Percentiles rank a stretch among this genome's conserved stretches.
phyloP scores from a whole-genome alignment of 129 eudicot genomes.

The sunflower (Helianthus annuus) region DNA sequence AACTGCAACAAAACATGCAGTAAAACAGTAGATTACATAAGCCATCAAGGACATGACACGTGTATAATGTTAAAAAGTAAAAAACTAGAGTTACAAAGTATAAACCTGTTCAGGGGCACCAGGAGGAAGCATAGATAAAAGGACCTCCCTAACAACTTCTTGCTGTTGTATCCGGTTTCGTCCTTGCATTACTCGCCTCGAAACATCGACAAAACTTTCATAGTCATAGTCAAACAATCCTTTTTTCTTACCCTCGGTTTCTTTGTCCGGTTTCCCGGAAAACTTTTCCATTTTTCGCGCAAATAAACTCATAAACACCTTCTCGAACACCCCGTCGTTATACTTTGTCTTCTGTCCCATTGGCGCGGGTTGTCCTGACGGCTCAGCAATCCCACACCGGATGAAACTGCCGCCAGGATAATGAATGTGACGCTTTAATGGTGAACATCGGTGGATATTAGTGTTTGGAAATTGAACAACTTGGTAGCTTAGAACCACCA shows the following conservation, averaged over 20 bases:
- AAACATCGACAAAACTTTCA: conserved; percentile 87
- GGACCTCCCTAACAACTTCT: conserved; percentile 87
- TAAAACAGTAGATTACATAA: neutral
- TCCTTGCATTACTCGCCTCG: conserved; percentile 85
- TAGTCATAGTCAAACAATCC: conserved; percentile 76
- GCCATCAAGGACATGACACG: neutral
- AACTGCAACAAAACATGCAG: conserved; percentile 49
- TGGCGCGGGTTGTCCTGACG: conserved; percentile 87
- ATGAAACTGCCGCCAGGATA: conserved; percentile 21
- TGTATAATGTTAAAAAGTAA: neutral
- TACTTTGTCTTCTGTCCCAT: conserved; percentile 90
- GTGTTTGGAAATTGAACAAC: conserved; percentile 41
- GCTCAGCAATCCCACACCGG: conserved; percentile 85
- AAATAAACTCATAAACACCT: conserved; percentile 81
- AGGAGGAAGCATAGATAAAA: conserved; percentile 96
- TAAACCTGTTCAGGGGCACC: conserved; percentile 95
- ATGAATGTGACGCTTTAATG: conserved; percentile 7
- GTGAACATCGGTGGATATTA: conserved; percentile 12
- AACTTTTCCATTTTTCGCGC: conserved; percentile 90
- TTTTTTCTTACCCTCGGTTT: conserved; percentile 34
- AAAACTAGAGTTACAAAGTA: neutral
- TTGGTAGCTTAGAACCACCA: conserved; percentile 71
- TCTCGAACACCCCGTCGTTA: conserved; percentile 89
- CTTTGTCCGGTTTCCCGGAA: conserved; percentile 29
- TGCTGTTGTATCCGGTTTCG: conserved; percentile 84